Conservation (phyloP, 306 rosid genomes). For the Pyrus bretschneideri region DNA sequence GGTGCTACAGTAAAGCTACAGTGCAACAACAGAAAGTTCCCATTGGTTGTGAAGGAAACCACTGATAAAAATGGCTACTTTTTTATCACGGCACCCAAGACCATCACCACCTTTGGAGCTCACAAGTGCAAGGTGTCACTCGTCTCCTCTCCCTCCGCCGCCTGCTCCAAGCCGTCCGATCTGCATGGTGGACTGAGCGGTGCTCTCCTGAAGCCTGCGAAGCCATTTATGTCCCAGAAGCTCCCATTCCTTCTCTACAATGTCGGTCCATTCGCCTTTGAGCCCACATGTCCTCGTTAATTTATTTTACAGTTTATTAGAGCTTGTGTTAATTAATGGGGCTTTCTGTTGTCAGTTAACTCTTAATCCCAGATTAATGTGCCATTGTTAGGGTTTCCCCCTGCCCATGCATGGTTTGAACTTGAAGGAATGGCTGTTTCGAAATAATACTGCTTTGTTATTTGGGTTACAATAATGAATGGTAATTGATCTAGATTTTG, state of each 20-base stretch:
- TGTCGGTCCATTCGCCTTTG: slow-evolving; percentile 75
- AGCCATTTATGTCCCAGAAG: slow-evolving; percentile 29
- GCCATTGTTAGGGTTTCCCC: background rate
- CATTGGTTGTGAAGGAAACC: slow-evolving; percentile 11
- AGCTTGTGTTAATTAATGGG: background rate
- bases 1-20: slow-evolving; percentile 62
- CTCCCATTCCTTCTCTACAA: slow-evolving; percentile 49
- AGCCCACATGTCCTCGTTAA: slow-evolving; percentile 46
- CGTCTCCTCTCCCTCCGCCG: slow-evolving; percentile 35
- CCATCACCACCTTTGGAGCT: slow-evolving; percentile 54
- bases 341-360: background rate
- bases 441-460: background rate
- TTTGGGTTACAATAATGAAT: background rate
- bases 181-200: slow-evolving; percentile 60
- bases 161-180: slow-evolving; percentile 39
- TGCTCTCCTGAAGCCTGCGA: slow-evolving; percentile 38
- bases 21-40: slow-evolving; percentile 64
- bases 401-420: background rate
- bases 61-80: slow-evolving; percentile 78
- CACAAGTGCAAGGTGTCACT: slow-evolving; percentile 58
- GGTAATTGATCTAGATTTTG: background rate
- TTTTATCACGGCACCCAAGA: slow-evolving; percentile 56
- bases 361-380: background rate
- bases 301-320: background rate
- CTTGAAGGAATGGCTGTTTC: background rate